Evolutionary conservation across 345 rosid species (phyloP).

Genomic region (Lagerstroemia speciosa): DNA sequence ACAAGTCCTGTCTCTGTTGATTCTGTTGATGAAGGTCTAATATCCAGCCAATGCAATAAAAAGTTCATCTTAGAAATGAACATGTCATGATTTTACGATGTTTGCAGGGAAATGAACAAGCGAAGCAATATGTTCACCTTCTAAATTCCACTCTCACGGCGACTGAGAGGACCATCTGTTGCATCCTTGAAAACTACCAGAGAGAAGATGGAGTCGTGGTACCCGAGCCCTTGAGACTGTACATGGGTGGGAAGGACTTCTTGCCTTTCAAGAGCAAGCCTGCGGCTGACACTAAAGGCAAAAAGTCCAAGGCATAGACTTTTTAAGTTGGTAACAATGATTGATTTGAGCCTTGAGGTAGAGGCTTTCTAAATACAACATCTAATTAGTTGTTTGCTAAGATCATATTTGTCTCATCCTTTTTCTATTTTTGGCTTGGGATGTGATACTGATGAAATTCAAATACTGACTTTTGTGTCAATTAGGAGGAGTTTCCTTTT

Average conservation of each 20-base stretch:
- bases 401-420: neutral
- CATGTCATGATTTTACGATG: neutral
- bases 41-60: too few relatives aligned
- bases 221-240: slow-evolving; percentile 56
- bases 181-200: slow-evolving; percentile 90
- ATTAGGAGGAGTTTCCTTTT: too few relatives aligned
- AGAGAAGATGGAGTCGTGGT: slow-evolving; percentile 71
- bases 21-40: neutral
- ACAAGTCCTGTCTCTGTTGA: neutral
- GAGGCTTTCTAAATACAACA: neutral
- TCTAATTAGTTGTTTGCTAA: neutral
- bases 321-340: neutral
- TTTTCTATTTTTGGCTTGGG: neutral
- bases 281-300: slow-evolving; percentile 35
- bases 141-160: slow-evolving; percentile 92
- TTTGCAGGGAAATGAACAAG: slow-evolving; percentile 68
- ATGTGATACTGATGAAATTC: neutral
- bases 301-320: slow-evolving; percentile 30
- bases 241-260: slow-evolving; percentile 63
- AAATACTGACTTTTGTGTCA: too few relatives aligned
- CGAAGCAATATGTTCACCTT: slow-evolving; percentile 74
- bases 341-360: too few relatives aligned
- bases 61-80: neutral
- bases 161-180: slow-evolving; percentile 88
- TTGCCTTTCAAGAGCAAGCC: slow-evolving; percentile 71